These are phyloP conservation scores for Yarrowia galli DNA, from an alignment of 1,139 yeast species.

Conservation along the genomic window DNA sequence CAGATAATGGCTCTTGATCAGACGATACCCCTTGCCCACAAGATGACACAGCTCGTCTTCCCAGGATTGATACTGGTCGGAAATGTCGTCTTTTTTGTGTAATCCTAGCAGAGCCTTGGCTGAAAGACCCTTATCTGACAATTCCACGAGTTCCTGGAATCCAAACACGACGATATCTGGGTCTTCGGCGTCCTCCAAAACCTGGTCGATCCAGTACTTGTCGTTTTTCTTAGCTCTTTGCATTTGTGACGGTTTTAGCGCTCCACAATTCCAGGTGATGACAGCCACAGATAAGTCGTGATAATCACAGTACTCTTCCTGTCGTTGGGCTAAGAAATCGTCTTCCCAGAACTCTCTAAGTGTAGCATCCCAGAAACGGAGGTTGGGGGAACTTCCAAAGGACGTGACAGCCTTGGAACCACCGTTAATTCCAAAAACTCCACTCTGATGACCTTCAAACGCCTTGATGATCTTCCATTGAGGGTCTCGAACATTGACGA, in stretches of 20 bases:
- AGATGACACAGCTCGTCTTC: conserved; percentile 48
- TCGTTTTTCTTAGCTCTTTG: conserved; percentile 44
- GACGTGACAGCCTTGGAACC: conserved; percentile 39
- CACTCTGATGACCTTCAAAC: conserved; percentile 53
- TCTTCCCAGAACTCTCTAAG: conserved; percentile 52
- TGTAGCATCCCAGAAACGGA: conserved; percentile 52
- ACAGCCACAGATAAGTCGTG: conserved; percentile 48
- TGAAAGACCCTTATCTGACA: conserved; percentile 86
- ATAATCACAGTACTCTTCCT: conserved; percentile 48
- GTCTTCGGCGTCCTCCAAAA: conserved; percentile 42
- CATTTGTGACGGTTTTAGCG: conserved; percentile 51
- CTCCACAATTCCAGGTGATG: conserved; percentile 57
- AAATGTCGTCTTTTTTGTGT: conserved; percentile 51
- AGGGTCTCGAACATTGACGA: conserved; percentile 48
- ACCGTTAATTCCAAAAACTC: conserved; percentile 45
- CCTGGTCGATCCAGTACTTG: conserved; percentile 43
- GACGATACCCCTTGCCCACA: conserved; percentile 60
- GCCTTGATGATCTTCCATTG: conserved; percentile 53
- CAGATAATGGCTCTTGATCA: conserved; percentile 84
- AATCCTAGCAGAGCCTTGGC: conserved; percentile 60
- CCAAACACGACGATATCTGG: conserved; percentile 88
- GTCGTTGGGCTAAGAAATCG: conserved; percentile 48
- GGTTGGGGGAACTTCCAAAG: conserved; percentile 43
- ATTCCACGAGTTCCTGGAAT: conserved; percentile 88
- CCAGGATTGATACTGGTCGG: conserved; percentile 55